Conservation (phyloP, 75 land plant genomes). For the Picea glauca region DNA sequence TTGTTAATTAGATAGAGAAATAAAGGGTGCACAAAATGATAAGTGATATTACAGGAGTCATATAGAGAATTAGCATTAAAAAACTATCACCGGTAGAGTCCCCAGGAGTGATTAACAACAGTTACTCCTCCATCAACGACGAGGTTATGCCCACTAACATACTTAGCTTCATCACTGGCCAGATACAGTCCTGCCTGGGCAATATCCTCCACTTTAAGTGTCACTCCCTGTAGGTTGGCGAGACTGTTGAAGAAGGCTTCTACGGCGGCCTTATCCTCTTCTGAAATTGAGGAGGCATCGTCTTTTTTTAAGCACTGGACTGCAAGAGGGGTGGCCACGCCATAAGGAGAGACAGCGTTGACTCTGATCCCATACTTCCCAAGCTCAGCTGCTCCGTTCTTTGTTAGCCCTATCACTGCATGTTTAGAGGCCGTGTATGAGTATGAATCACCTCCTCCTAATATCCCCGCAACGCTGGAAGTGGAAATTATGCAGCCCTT, state of each 20-base stretch:
- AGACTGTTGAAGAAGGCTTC: not conserved
- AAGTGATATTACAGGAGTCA: too few species aligned
- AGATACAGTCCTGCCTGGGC: not conserved
- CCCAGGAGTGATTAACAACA: not conserved
- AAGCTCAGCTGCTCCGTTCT: not conserved
- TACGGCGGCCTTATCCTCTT: not conserved
- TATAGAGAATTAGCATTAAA: too few species aligned
- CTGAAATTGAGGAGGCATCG: not conserved
- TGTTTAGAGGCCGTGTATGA: not conserved
- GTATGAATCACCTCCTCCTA: not conserved
- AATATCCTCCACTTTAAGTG: not conserved
- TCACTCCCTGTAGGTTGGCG: not conserved
- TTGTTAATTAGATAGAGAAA: too few species aligned
- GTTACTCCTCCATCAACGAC: not conserved
- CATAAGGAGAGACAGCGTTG: not conserved
- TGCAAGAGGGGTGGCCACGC: not conserved
- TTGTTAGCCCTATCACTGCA: not conserved
- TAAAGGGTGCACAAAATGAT: too few species aligned
- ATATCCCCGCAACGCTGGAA: not conserved
- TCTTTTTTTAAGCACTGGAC: too few species aligned
- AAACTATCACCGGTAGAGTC: too few species aligned
- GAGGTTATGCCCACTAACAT: conserved; percentile 1
- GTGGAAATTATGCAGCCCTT: not conserved
- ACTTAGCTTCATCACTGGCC: not conserved
- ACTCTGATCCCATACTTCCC: not conserved